Base-by-base conservation (phyloP, 1,139 yeast genomes). In the Suhomyces atakaporum region DNA sequence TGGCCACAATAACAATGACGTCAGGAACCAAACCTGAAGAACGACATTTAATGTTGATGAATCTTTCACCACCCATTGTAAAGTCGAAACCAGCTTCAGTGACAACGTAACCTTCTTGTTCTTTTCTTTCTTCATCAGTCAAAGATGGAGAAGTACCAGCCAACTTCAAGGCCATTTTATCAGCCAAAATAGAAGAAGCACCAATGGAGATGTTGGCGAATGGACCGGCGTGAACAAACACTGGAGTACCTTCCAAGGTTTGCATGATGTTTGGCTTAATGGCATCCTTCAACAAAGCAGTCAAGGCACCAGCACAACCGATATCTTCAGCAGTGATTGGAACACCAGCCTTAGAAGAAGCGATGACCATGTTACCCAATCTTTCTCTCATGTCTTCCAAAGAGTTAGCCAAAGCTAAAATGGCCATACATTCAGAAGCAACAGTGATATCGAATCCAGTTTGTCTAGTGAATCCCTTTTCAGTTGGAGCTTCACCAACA, bases 61-160 rank as follows among this genome's bases (percentile, higher is more conserved):
- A 92, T 62, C 97, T 79, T 70, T 92, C 98, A 60, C 97, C 97
- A 60, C 98, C 98, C 97, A 92, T 92, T 38, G 97, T 92, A 75
- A 92, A 90, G 65, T 92, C 98, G 71, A 92, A 92, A 44, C 97
- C 98, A 24, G 97, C 97, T 65, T 90, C 97, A 34, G 97, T 90
- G 40, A 90, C 90, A 43, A 90, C 97, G 58, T 82, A 90, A 50
- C 97, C 97, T 50, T 84, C 79, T 59, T 83, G 80, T 51, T 76
- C 75, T 43, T 61, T 60, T 56, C 77, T 77, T 46, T 75, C 78
- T 45, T 72, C 76, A 8, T 36, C 49, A 41, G 71, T 65, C 56
- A 62, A 58, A 51, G 51, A 74, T 60, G 57, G 73, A 4, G 76
- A 62, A 29, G 77, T 83, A 62, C 96, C 96, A 29, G 94, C 90